These are phyloP conservation scores for Bremia lactucae DNA, from an alignment of 352 stramenopile species.

Conservation along the genomic window DNA sequence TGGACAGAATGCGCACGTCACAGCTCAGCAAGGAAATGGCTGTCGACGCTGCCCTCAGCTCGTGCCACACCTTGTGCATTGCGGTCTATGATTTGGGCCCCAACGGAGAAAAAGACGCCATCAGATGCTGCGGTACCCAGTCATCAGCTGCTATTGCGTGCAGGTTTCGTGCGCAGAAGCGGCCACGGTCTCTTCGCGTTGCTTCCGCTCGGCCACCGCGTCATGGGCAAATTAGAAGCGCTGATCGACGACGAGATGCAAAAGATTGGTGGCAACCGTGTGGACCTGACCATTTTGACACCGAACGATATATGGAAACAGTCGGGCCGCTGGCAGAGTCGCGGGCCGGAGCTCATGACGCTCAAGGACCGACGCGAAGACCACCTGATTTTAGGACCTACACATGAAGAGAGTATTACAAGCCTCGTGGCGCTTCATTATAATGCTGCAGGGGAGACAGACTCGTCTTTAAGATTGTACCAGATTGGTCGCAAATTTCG, in stretches of 20 bases:
- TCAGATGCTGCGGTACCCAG: constrained; percentile 72
- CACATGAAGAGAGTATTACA: constrained; percentile 80
- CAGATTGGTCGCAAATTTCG: constrained; percentile 84
- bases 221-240: constrained; percentile 66
- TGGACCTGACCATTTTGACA: constrained; percentile 72
- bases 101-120: constrained; percentile 66
- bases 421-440: constrained; percentile 66
- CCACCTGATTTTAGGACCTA: constrained; percentile 59
- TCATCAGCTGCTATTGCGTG: constrained; percentile 76
- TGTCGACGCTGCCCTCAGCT: constrained; percentile 11
- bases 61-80: constrained; percentile 17
- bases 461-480: constrained; percentile 65
- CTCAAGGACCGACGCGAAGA: constrained; percentile 67
- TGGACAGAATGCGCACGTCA: constrained; percentile 9
- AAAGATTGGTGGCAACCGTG: constrained; percentile 69
- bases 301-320: constrained; percentile 70
- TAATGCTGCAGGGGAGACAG: constrained; percentile 15
- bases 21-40: not conserved
- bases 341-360: constrained; percentile 74
- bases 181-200: constrained; percentile 73
- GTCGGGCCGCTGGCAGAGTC: constrained; percentile 74
- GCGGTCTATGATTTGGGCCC: constrained; percentile 52
- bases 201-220: constrained; percentile 62
- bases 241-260: constrained; percentile 80
- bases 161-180: constrained; percentile 80